phyloP scores from a whole-genome alignment of 495 filamentous ascomycete species.

The Annulohypoxylon moriforme region DNA sequence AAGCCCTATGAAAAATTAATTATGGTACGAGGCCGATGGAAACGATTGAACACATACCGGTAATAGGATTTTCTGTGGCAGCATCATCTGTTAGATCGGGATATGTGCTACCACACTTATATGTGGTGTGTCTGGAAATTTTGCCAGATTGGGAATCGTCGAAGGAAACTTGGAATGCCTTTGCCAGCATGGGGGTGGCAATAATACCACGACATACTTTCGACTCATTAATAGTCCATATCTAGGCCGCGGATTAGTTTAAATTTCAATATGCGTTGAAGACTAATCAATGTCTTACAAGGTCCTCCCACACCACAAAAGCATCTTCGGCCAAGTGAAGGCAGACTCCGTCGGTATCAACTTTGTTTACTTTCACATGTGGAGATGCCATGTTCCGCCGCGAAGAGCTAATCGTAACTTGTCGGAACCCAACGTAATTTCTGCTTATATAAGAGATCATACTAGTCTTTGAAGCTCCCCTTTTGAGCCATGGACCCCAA shows the following conservation, averaged over 20 bases:
- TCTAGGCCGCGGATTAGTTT: slow-evolving; percentile 46
- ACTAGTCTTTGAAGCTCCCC: slow-evolving; percentile 44
- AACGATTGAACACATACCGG: slow-evolving; percentile 43
- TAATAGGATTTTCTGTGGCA: slow-evolving; percentile 54
- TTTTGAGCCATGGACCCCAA: slow-evolving; percentile 57
- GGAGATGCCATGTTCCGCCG: slow-evolving; percentile 43
- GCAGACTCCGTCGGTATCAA: slow-evolving; percentile 54
- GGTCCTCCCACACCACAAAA: slow-evolving; percentile 61
- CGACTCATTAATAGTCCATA: slow-evolving; percentile 47
- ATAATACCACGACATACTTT: slow-evolving; percentile 57
- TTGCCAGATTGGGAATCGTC: slow-evolving; percentile 14
- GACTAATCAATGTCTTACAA: slow-evolving; percentile 41
- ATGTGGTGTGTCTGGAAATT: slow-evolving; percentile 42
- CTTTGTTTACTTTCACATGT: slow-evolving; percentile 41
- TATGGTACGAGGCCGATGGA: not conserved
- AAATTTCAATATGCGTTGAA: not conserved
- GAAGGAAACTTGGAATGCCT: slow-evolving; percentile 55
- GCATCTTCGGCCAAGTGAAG: slow-evolving; percentile 56
- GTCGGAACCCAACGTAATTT: slow-evolving; percentile 60
- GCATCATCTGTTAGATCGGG: slow-evolving; percentile 25
- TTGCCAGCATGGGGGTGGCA: slow-evolving; percentile 51
- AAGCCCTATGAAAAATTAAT: slow-evolving; percentile 48
- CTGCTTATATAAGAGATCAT: slow-evolving; percentile 55
- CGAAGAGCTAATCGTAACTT: slow-evolving; percentile 46
- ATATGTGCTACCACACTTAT: slow-evolving; percentile 56